Percentiles rank a stretch among this genome's conserved stretches.
Conservation (phyloP, 345 rosid genomes). For the Durio zibethinus region DNA sequence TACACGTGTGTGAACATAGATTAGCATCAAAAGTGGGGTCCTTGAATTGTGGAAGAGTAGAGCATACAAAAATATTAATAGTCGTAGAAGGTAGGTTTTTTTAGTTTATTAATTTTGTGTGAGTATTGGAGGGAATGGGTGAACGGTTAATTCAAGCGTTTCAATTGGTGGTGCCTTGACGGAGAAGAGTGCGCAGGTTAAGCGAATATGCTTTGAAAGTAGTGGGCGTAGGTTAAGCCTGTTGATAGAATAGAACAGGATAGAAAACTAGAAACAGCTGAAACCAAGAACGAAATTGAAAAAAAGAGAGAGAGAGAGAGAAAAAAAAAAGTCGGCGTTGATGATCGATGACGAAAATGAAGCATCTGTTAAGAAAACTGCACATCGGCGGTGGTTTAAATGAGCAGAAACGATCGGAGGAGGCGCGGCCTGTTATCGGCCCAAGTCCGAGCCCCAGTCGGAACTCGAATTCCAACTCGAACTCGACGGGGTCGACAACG, state of each 20-base stretch:
- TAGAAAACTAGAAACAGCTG: neutral
- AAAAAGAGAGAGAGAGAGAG: too few relatives aligned
- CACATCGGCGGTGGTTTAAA: slow-evolving; percentile 80
- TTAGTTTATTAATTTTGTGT: neutral
- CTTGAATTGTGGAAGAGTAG: too few relatives aligned
- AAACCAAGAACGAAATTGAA: neutral
- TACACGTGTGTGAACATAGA: too few relatives aligned
- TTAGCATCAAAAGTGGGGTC: too few relatives aligned
- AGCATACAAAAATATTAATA: neutral
- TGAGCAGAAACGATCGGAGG: slow-evolving; percentile 51
- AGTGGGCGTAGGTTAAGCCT: slow-evolving; percentile 54
- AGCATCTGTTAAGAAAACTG: slow-evolving; percentile 81
- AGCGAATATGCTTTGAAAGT: slow-evolving; percentile 48
- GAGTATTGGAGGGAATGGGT: slow-evolving; percentile 43
- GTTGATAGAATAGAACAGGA: slow-evolving; percentile 3
- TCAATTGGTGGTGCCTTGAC: slow-evolving; percentile 51
- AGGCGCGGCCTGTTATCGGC: slow-evolving; percentile 38
- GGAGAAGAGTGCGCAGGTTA: slow-evolving; percentile 68
- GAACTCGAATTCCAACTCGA: slow-evolving; percentile 18
- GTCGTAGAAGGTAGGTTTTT: neutral
- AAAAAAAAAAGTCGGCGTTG: slow-evolving; percentile 33
- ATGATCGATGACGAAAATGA: slow-evolving; percentile 96
- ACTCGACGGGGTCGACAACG: slow-evolving; percentile 28
- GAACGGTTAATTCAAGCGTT: slow-evolving; percentile 48
- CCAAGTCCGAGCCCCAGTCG: slow-evolving; percentile 31